Evolutionary conservation across 345 rosid species (phyloP), one percentile per base, ranked within the genome.

Genomic region (rapeseed (Brassica napus)): DNA sequence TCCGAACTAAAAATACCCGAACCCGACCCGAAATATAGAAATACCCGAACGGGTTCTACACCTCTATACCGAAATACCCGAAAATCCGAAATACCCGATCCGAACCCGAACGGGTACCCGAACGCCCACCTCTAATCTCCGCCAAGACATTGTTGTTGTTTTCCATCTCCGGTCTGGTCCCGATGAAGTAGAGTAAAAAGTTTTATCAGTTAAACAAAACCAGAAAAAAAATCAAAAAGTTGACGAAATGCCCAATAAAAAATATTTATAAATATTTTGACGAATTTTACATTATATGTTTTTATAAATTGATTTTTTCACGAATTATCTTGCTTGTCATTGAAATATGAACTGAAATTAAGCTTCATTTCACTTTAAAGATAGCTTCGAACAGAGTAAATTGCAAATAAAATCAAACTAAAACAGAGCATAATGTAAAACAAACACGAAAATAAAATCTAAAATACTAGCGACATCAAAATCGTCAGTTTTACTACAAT

Each of bases 121-220:
- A n/a, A n/a, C n/a, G n/a, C n/a, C n/a, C n/a, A n/a, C n/a, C n/a
- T n/a, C n/a, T n/a, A n/a, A 77, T 85, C 16, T 81, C 79, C 6
- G 87, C 91, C 3, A 88, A 69, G 10, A 30, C 28, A 42, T 60
- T 0, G 0, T 63, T 72, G n/a, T 86, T 83, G 47, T 71, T 71
- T 18, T 68, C 75, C 82, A 79, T 79, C 58, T 52, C 59, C 47
- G 59, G 26, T 37, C 81, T 71, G 30, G 11, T 35, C 26, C 10
- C 8, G 23, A 70, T n/a, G 15, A 77, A 49, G 61, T 39, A 66
- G 44, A 67, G 79, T 34, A 15, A 6, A 57, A 23, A 30, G 69
- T 39, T 75, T 66, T 0, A 4, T 31, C 11, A 3, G n/a, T 5
- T 23, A n/a, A 62, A n/a, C 23, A 1, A 15, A 23, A 61, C 14